These are phyloP conservation scores for Sporothrix luriei DNA, from an alignment of 2,329 filamentous ascomycete species.

Conservation along the genomic window DNA sequence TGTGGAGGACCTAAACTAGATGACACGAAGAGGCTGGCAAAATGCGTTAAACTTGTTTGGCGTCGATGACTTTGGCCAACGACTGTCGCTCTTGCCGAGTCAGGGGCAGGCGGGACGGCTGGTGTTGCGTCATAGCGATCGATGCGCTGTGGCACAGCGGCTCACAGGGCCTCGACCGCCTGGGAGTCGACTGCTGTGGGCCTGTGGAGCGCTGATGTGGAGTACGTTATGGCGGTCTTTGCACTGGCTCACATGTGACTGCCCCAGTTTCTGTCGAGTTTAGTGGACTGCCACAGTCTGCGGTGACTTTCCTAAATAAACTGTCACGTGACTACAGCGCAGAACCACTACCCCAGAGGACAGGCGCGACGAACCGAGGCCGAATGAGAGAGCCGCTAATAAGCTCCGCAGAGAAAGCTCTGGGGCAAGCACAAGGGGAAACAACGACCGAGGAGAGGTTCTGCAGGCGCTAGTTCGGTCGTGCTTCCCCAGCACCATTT, in stretches of 20 bases:
- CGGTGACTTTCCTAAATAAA: constrained; percentile 2
- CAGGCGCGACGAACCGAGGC: constrained; percentile 33
- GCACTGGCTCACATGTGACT: constrained; percentile 21
- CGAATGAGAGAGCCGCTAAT: constrained; percentile 28
- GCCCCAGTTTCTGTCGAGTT: not conserved
- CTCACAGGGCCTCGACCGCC: too few relatives aligned
- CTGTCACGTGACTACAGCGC: constrained; percentile 23
- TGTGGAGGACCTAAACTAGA: not conserved
- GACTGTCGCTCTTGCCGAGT: not conserved
- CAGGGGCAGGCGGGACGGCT: not conserved
- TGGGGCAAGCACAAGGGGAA: constrained; percentile 24
- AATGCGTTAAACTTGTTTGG: not conserved
- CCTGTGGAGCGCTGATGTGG: too few relatives aligned
- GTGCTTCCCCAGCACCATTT: constrained; percentile 1
- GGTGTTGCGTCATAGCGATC: constrained; percentile 20
- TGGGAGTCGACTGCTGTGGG: not conserved
- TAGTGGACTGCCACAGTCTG: not conserved
- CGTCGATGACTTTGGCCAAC: not conserved
- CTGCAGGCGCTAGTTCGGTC: constrained; percentile 26
- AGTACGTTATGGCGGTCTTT: not conserved
- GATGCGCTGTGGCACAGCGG: not conserved
- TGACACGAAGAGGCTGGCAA: not conserved
- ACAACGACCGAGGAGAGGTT: constrained; percentile 24
- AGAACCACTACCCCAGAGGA: constrained; percentile 1
- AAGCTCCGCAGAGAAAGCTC: constrained; percentile 28